Conservation (phyloP, 257 asterid genomes). For the Capsicum pubescens region DNA sequence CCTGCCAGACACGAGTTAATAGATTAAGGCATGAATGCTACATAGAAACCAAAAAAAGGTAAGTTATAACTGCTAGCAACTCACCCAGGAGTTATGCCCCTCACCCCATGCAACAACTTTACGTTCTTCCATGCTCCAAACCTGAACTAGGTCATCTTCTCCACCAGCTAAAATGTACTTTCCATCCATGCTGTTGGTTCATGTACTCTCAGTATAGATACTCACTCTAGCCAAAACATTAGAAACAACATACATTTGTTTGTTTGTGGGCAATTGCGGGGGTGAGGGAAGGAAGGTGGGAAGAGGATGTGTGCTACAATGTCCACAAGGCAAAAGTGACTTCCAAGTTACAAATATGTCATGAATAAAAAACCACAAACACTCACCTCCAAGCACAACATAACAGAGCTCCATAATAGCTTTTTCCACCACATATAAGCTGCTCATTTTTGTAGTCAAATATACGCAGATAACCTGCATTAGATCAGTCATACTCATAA, state of each 20-base stretch:
- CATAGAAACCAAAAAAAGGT: conserved; percentile 23
- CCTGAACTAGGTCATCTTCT: conserved; percentile 99
- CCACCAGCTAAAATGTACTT: conserved; percentile 98
- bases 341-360: neutral
- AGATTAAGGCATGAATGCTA: conserved; percentile 30
- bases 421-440: conserved; percentile 90
- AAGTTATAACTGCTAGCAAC: conserved; percentile 36
- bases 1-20: conserved; percentile 58
- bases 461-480: conserved; percentile 86
- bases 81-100: conserved; percentile 99
- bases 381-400: conserved; percentile 98
- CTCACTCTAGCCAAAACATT: conserved; percentile 38
- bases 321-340: conserved; percentile 16
- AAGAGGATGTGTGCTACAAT: neutral
- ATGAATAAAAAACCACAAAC: conserved; percentile 4
- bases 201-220: conserved; percentile 45
- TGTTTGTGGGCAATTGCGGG: conserved; percentile 20
- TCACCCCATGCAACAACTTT: conserved; percentile 99
- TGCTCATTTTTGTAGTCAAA: conserved; percentile 92
- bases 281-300: neutral
- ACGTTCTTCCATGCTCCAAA: conserved; percentile 98
- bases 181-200: conserved; percentile 87
- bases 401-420: conserved; percentile 95
- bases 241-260: neutral
- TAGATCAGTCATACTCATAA: conserved; percentile 28